These are phyloP conservation scores for Chlamydomonas reinhardtii DNA, from an alignment of 163 green algal species.

Conservation along the genomic window DNA sequence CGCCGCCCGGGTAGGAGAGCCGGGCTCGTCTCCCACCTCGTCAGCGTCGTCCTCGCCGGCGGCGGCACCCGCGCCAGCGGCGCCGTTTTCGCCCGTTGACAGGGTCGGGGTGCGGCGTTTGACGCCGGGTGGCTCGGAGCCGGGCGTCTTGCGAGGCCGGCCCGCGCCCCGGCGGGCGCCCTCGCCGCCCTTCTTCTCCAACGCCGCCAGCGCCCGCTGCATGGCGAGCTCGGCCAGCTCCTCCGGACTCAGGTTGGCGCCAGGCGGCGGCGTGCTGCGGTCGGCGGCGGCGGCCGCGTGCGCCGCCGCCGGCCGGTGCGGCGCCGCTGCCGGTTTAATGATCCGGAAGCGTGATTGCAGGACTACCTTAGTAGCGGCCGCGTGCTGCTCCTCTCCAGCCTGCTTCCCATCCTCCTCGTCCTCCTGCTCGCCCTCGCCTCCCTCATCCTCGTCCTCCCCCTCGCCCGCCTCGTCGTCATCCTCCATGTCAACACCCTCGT, in stretches of 20 bases:
- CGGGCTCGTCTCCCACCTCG: not conserved
- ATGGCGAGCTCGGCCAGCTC: conserved; percentile 38
- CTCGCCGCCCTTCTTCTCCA: conserved; percentile 21
- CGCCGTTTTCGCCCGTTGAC: not conserved
- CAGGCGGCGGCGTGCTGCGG: not conserved
- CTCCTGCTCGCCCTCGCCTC: not conserved
- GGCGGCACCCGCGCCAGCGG: not conserved
- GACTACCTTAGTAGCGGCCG: not conserved
- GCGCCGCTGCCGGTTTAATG: not conserved
- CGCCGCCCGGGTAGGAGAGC: not conserved
- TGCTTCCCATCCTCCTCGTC: conserved; percentile 2
- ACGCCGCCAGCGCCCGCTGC: conserved; percentile 15
- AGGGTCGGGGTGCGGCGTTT: not conserved
- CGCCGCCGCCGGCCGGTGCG: not conserved
- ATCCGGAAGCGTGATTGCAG: conserved; percentile 3
- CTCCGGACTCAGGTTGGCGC: conserved; percentile 13
- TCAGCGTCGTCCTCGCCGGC: not conserved
- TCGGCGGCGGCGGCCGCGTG: too few species aligned
- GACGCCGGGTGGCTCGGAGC: not conserved
- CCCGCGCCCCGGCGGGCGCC: not conserved
- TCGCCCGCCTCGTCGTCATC: not conserved
- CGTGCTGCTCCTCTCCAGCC: not conserved
- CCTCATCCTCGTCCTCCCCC: not conserved
- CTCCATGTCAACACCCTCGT: not conserved
- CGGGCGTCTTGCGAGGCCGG: not conserved